These are phyloP conservation scores for Acanthamoeba divionensis DNA, from an alignment of 208 protist genomes.

Conservation along the genomic window DNA sequence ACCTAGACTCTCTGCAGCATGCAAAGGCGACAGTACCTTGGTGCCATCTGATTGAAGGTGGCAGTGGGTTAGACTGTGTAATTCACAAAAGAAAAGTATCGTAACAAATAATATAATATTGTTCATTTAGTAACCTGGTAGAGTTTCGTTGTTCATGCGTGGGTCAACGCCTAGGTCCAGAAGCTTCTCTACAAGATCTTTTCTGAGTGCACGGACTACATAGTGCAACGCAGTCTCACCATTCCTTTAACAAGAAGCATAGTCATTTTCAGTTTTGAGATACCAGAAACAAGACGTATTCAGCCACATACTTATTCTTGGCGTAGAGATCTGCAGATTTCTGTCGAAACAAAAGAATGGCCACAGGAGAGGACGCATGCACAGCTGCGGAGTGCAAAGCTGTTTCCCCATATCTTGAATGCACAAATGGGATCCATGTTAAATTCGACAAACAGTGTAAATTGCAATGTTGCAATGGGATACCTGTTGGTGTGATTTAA, in stretches of 20 bases:
- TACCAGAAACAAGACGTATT: neutral
- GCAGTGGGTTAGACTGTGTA: too few species aligned
- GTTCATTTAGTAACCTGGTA: too few species aligned
- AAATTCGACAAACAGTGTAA: too few species aligned
- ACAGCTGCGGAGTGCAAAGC: neutral
- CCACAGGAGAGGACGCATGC: neutral
- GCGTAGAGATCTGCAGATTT: neutral
- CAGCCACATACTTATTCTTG: neutral
- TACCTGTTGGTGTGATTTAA: too few species aligned
- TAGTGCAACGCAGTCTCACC: neutral
- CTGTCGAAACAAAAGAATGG: neutral
- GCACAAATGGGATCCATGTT: too few species aligned
- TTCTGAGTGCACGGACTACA: neutral
- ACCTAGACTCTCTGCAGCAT: neutral
- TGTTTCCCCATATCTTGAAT: slow-evolving; percentile 23
- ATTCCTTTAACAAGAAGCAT: neutral
- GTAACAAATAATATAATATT: too few species aligned
- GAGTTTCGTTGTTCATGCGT: too few species aligned
- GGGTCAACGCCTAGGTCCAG: slow-evolving; percentile 12
- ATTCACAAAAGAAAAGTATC: too few species aligned
- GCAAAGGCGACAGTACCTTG: too few species aligned
- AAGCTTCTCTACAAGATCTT: neutral
- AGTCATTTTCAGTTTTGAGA: neutral
- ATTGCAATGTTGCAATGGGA: too few species aligned
- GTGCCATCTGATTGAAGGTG: too few species aligned